Percentiles rank a stretch among this genome's conserved stretches.
These are phyloP conservation scores for Ilex asprella DNA, from an alignment of 257 asterid genomes.

Conservation along the genomic window DNA sequence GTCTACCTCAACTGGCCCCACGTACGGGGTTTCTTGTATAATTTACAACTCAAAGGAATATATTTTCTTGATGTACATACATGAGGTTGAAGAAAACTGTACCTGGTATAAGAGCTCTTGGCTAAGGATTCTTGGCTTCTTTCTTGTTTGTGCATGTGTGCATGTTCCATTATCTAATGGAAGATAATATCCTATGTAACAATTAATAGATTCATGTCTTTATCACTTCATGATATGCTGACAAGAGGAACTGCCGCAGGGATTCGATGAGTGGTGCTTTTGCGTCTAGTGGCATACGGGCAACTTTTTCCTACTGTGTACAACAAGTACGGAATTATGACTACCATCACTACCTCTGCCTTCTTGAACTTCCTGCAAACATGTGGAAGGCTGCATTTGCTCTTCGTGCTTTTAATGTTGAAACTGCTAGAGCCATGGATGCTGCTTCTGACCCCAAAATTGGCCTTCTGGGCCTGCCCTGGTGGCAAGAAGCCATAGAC, in stretches of 20 bases:
- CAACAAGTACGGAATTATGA: constrained; percentile 91
- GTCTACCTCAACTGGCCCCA: no score
- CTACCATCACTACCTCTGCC: constrained; percentile 94
- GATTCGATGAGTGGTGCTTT: constrained; percentile 47
- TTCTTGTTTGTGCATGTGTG: no score
- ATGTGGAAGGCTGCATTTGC: constrained; percentile 89
- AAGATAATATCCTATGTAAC: not conserved
- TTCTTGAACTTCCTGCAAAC: constrained; percentile 83
- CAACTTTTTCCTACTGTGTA: constrained; percentile 79
- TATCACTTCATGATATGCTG: not conserved
- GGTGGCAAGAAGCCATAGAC: constrained; percentile 97
- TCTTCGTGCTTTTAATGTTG: constrained; percentile 79
- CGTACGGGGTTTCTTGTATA: no score
- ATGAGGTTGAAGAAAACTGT: no score
- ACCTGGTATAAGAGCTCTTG: no score
- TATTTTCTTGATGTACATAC: no score
- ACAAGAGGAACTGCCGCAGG: constrained; percentile 18
- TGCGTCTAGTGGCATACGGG: constrained; percentile 34
- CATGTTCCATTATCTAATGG: no score
- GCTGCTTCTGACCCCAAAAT: constrained; percentile 89
- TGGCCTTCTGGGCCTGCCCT: constrained; percentile 89
- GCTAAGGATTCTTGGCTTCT: no score
- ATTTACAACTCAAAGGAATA: no score
- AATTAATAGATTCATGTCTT: constrained; percentile 1
- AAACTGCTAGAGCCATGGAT: constrained; percentile 89